phyloP scores from a whole-genome alignment of 306 rosid genomes.

The Nissolia schottii region DNA sequence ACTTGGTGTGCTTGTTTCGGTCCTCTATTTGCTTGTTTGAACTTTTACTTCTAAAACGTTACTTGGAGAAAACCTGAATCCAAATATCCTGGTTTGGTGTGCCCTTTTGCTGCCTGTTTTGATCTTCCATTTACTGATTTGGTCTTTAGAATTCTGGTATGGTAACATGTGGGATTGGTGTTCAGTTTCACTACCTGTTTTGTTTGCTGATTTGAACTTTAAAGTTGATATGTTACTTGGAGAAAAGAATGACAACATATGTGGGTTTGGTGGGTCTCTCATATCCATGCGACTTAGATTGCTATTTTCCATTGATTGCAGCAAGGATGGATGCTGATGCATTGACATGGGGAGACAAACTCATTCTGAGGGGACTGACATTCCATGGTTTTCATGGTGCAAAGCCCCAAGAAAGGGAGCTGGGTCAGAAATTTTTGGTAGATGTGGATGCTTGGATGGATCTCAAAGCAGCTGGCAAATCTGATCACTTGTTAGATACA shows the following conservation, averaged over 20 bases:
- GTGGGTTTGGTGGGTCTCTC: background rate
- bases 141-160: background rate
- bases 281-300: background rate
- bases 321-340: constrained; percentile 41
- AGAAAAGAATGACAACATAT: background rate
- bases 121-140: background rate
- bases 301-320: constrained; percentile 1
- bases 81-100: background rate
- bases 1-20: too few relatives aligned
- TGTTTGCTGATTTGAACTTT: background rate
- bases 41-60: too few relatives aligned
- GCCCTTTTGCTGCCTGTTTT: background rate
- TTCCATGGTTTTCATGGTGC: constrained; percentile 91
- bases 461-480: constrained; percentile 64
- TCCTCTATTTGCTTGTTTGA: too few relatives aligned
- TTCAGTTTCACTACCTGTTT: background rate
- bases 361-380: constrained; percentile 62
- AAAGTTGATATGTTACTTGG: background rate
- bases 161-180: background rate
- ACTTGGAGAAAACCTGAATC: too few relatives aligned
- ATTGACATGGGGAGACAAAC: constrained; percentile 58
- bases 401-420: constrained; percentile 52
- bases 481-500: constrained; percentile 59
- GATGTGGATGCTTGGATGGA: constrained; percentile 97
- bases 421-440: constrained; percentile 77